These are phyloP conservation scores for Gossypium herbaceum DNA, from an alignment of 345 rosid genomes.

Conservation along the genomic window DNA sequence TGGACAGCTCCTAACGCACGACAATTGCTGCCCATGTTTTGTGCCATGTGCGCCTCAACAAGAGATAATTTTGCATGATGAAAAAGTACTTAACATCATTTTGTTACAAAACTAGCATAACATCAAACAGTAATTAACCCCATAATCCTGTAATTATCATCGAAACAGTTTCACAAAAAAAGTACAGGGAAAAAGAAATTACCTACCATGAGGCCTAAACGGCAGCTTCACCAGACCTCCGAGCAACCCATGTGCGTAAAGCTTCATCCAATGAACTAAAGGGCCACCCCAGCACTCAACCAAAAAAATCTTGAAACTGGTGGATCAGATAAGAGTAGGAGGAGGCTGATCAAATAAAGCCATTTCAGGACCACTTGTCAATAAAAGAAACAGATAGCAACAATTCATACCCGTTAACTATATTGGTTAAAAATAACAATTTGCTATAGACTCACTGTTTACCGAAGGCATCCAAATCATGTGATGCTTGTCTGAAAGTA, in stretches of 20 bases:
- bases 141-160: background rate
- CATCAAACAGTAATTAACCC: background rate
- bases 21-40: background rate
- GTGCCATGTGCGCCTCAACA: background rate
- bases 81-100: background rate
- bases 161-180: background rate
- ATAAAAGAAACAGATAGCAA: background rate
- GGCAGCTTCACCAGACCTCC: constrained; percentile 2
- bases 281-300: constrained; percentile 9
- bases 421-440: background rate
- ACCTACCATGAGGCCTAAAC: background rate
- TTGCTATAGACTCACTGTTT: background rate
- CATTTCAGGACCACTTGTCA: constrained; percentile 2
- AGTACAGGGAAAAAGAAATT: background rate
- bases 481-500: background rate
- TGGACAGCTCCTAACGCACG: constrained; percentile 3
- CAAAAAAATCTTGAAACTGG: background rate
- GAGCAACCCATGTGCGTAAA: constrained; percentile 14
- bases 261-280: background rate
- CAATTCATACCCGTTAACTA: background rate
- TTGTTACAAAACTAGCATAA: background rate
- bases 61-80: background rate
- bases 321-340: background rate
- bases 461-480: background rate
- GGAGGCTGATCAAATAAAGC: background rate